Base-by-base conservation (phyloP, 148 eudicot genomes). In the Rhododendron vialii region DNA sequence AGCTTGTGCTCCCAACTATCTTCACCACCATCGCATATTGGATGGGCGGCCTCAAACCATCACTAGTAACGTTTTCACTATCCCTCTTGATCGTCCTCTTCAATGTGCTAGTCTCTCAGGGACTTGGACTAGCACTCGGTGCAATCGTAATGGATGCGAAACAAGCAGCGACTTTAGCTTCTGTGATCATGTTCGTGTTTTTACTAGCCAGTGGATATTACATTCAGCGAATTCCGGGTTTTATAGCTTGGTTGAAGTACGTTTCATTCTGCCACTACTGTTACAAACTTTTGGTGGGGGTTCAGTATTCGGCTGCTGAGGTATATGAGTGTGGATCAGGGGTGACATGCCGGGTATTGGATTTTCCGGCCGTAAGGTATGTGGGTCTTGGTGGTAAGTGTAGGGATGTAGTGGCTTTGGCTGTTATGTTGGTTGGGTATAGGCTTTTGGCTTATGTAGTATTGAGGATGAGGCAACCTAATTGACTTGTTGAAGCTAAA, bases 31-130 rank as follows among this genome's bases (percentile, higher is more conserved):
- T 95, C 20, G 84, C 95, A 20, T 96, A 95, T 45, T 96, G 93
- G 93, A 96, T 96, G 99, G 93, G 95, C 7, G 96, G 98, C 75
- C 95, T 96, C 20, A 96, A 95, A 80, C 95, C 95, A 26, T 90
- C 93, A 0, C 84, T 87, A 13, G 2, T 84, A 7, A 89, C 96
- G 3, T 96, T 93, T 82, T 20, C 90, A 12, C 91, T 90, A 22
- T 92, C 98, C 76, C 93, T 96, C 1, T 33, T 85, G 4, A 90
- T 91, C 76, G 77, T 95, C 85, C 94, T 95, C 4, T 90, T 92
- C 87, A 93, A 92, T 50, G 98, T 96, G 83, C 91, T 96, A 2
- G 99, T 96, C 5, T 91, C 98, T 14, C 99, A 96, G 84, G 95
- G 98, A 28, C 90, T 96, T 0, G 96, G 99, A 1, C 91, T 93